A percentile compares a stretch with the other conserved stretches of the same genome.
phyloP scores from a whole-genome alignment of 306 rosid genomes.

The Cyamopsis tetragonoloba region DNA sequence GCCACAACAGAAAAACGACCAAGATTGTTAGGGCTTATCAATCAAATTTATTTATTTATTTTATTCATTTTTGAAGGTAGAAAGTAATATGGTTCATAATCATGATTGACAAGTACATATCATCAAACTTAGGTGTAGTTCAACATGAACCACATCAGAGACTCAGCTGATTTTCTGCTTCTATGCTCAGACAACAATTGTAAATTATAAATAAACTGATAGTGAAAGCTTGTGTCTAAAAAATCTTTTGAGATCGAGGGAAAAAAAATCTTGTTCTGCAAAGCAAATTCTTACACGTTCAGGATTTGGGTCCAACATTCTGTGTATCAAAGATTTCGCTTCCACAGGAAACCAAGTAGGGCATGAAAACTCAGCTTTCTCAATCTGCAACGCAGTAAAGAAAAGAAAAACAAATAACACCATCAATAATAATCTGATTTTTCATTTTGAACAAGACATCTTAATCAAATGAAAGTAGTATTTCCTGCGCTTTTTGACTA shows the following conservation, averaged over 20 bases:
- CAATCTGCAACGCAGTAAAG: slow-evolving; percentile 53
- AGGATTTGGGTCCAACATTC: slow-evolving; percentile 77
- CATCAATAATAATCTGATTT: not conserved
- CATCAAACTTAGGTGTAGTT: not conserved
- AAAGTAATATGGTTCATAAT: not conserved
- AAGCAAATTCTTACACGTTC: slow-evolving; percentile 56
- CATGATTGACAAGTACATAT: slow-evolving; percentile 4
- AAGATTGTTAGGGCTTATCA: not conserved
- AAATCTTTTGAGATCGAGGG: not conserved
- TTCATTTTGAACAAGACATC: not conserved
- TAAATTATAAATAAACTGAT: not conserved
- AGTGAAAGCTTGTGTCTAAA: not conserved
- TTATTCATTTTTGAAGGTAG: not conserved
- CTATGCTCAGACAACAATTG: not conserved
- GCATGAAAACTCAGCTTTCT: slow-evolving; percentile 72
- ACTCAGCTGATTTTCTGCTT: not conserved
- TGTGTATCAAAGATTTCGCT: slow-evolving; percentile 70
- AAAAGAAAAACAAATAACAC: not conserved
- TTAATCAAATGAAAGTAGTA: not conserved
- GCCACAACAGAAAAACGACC: slow-evolving; percentile 12
- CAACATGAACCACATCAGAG: slow-evolving; percentile 17
- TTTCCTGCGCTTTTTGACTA: not conserved
- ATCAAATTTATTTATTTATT: not conserved
- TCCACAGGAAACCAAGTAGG: slow-evolving; percentile 85
- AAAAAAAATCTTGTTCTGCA: slow-evolving; percentile 1